phyloP scores from a whole-genome alignment of 2,329 filamentous ascomycete species.

The Fusarium piperis region DNA sequence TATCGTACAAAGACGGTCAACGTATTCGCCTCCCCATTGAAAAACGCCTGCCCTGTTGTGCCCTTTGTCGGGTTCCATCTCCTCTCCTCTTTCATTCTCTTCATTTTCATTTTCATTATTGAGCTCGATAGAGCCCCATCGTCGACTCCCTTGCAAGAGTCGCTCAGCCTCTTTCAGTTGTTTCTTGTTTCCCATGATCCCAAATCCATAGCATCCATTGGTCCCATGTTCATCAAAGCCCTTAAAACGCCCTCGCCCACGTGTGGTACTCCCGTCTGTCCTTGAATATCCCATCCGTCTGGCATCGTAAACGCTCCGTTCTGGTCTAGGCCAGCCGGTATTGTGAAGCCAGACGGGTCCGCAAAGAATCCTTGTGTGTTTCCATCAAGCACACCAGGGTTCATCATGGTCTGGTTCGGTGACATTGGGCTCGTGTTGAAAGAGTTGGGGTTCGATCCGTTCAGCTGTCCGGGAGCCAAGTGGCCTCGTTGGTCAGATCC shows the following conservation, averaged over 20 bases:
- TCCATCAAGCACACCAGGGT: conserved; percentile 50
- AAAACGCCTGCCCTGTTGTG: conserved; percentile 24
- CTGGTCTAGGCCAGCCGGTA: conserved; percentile 38
- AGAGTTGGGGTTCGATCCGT: conserved; percentile 54
- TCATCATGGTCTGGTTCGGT: conserved; percentile 53
- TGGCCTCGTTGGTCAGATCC: conserved; percentile 45
- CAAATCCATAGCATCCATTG: conserved; percentile 70
- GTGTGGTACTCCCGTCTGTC: conserved; percentile 61
- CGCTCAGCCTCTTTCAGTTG: conserved; percentile 29
- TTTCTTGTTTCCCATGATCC: conserved; percentile 56
- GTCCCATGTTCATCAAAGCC: conserved; percentile 66
- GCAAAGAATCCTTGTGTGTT: conserved; percentile 52
- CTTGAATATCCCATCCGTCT: conserved; percentile 56
- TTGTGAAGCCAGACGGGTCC: conserved; percentile 51
- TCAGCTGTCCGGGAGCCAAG: conserved; percentile 45
- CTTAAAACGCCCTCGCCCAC: conserved; percentile 67
- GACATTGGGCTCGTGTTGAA: conserved; percentile 64
- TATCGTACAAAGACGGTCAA: conserved; percentile 31
- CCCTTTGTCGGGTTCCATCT: conserved; percentile 2
- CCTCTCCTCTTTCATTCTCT: conserved; percentile 12
- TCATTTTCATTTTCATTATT: conserved; percentile 9
- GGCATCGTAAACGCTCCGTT: conserved; percentile 53
- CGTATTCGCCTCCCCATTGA: conserved; percentile 14
- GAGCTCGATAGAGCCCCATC: background rate
- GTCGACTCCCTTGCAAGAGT: background rate